Conservation (phyloP, 2,329 filamentous ascomycete genomes). For the Colletotrichum sp. region DNA sequence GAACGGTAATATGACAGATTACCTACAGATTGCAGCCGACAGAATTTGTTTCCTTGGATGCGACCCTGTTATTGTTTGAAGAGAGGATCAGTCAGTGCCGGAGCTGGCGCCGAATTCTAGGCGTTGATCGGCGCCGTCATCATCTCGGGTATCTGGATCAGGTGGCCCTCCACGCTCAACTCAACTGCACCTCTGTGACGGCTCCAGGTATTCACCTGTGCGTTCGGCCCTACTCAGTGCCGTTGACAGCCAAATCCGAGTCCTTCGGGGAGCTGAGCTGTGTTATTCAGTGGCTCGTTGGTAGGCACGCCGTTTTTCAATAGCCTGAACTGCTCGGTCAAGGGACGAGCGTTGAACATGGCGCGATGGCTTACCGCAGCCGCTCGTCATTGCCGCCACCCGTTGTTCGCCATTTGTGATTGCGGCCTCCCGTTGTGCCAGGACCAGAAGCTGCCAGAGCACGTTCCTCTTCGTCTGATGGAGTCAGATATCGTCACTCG, state of each 20-base stretch:
- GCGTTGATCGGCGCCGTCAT: slow-evolving; percentile 23
- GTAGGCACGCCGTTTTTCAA: not conserved
- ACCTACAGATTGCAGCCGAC: slow-evolving; percentile 8
- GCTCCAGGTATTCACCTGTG: slow-evolving; percentile 13
- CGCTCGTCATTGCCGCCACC: not conserved
- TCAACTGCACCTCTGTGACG: slow-evolving; percentile 5
- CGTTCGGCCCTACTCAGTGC: slow-evolving; percentile 15
- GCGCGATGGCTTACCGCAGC: not conserved
- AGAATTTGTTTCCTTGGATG: slow-evolving; percentile 11
- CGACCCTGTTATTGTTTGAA: slow-evolving; percentile 16
- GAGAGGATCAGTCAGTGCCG: slow-evolving; percentile 20
- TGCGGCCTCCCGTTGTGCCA: not conserved
- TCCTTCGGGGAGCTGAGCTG: not conserved
- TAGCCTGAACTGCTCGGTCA: slow-evolving; percentile 4
- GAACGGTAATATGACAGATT: slow-evolving; percentile 16
- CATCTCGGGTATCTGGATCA: slow-evolving; percentile 24
- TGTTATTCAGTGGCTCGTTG: not conserved
- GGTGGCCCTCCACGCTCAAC: slow-evolving; percentile 18
- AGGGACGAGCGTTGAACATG: slow-evolving; percentile 10
- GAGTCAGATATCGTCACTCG: slow-evolving; percentile 4
- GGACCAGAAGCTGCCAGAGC: not conserved
- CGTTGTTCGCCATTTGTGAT: not conserved
- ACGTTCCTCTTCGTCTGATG: not conserved
- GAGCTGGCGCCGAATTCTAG: slow-evolving; percentile 9
- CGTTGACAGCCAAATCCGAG: not conserved